phyloP scores from a whole-genome alignment of 2,329 filamentous ascomycete genomes.

The Paecilomyces variotii region DNA sequence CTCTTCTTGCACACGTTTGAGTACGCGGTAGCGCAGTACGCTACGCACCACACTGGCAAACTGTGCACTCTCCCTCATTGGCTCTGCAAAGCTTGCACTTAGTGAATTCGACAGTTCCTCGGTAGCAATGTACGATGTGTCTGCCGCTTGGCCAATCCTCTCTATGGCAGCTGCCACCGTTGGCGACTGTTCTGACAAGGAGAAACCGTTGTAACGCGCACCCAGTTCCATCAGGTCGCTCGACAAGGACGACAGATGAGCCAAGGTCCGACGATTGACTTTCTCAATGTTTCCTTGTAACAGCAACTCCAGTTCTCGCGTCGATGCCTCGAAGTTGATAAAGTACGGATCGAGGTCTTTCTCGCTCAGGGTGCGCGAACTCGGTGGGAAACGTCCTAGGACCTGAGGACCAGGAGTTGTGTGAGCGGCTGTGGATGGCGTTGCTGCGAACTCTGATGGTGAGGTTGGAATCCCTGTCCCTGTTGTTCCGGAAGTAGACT shows the following conservation, averaged over 20 bases:
- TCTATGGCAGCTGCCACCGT: conserved; percentile 90
- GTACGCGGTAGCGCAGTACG: conserved; percentile 78
- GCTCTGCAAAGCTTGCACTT: conserved; percentile 92
- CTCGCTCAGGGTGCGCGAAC: conserved; percentile 68
- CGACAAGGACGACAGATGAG: conserved; percentile 74
- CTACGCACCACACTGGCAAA: conserved; percentile 89
- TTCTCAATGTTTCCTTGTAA: conserved; percentile 93
- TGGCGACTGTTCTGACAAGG: conserved; percentile 81
- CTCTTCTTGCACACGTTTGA: conserved; percentile 94
- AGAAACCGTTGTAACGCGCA: conserved; percentile 94
- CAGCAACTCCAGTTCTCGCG: conserved; percentile 80
- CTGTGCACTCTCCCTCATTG: conserved; percentile 95
- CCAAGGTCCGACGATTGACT: conserved; percentile 82
- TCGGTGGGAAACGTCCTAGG: conserved; percentile 74
- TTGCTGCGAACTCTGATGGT: conserved; percentile 40
- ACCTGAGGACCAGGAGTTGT: conserved; percentile 48
- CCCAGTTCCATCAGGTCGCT: conserved; percentile 88
- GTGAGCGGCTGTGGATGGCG: conserved; percentile 4
- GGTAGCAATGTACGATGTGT: conserved; percentile 91
- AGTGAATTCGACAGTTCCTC: conserved; percentile 80
- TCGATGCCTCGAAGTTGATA: conserved; percentile 82
- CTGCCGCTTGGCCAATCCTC: conserved; percentile 85
- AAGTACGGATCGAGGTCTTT: conserved; percentile 95
- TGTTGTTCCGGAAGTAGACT: conserved; percentile 39
- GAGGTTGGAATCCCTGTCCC: conserved; percentile 47